Evolutionary conservation across 495 filamentous ascomycete genomes (phyloP).

Genomic region (Penicillium antarcticum): DNA sequence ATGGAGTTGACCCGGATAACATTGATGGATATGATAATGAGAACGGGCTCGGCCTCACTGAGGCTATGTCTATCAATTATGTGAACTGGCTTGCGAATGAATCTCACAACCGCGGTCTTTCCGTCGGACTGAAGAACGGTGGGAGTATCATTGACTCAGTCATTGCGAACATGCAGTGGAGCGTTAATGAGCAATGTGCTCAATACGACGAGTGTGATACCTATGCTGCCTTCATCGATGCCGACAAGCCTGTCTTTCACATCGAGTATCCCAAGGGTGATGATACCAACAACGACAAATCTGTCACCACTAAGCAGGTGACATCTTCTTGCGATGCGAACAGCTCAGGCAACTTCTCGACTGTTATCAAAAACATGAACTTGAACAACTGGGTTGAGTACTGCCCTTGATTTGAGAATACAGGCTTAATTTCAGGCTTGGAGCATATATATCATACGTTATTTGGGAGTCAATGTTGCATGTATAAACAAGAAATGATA

Average conservation of each 20-base stretch:
- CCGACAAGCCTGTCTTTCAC: constrained; percentile 68
- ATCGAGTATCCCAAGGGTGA: constrained; percentile 63
- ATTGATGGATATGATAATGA: constrained; percentile 61
- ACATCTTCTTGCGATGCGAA: constrained; percentile 33
- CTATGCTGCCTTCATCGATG: constrained; percentile 54
- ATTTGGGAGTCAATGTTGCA: constrained; percentile 1
- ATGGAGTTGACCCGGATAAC: constrained; percentile 72
- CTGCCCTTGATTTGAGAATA: constrained; percentile 25
- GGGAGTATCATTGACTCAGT: constrained; percentile 55
- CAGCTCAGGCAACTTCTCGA: constrained; percentile 51
- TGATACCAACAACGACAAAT: constrained; percentile 35
- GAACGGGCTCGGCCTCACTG: constrained; percentile 55
- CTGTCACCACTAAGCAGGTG: constrained; percentile 25
- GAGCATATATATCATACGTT: background rate
- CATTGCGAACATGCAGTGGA: constrained; percentile 58
- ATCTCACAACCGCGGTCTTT: constrained; percentile 44
- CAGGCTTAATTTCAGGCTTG: background rate
- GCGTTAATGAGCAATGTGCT: constrained; percentile 71
- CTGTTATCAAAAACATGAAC: constrained; percentile 61
- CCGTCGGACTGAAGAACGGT: constrained; percentile 66
- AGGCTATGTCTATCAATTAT: constrained; percentile 53
- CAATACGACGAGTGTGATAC: constrained; percentile 55
- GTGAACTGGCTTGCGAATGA: constrained; percentile 55
- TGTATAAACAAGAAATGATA: constrained; percentile 8
- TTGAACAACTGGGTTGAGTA: constrained; percentile 57